Percentiles rank a stretch among this genome's conserved stretches.
phyloP scores from a whole-genome alignment of 345 rosid genomes.

The Zanthoxylum bungeanum region DNA sequence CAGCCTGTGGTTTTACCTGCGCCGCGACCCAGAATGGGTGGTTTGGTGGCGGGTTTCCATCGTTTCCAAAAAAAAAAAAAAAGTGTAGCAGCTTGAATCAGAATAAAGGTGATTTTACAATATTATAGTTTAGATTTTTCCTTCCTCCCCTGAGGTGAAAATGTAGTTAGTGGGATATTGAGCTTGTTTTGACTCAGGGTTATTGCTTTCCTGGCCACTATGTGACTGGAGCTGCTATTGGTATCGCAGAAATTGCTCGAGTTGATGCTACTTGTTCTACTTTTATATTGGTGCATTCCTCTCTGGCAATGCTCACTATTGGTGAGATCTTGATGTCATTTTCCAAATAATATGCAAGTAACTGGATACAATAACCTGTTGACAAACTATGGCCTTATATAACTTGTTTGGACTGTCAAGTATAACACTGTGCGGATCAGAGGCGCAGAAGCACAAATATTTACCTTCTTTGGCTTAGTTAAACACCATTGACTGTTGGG shows the following conservation, averaged over 20 bases:
- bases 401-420: conserved; percentile 27
- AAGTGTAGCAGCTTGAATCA: no score
- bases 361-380: background rate
- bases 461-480: conserved; percentile 76
- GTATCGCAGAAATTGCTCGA: conserved; percentile 76
- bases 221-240: conserved; percentile 62
- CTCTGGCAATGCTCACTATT: conserved; percentile 89
- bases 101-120: conserved; percentile 58
- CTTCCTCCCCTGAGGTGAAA: background rate
- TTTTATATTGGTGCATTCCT: conserved; percentile 80
- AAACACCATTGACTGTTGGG: conserved; percentile 79
- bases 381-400: conserved; percentile 5
- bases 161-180: conserved; percentile 15
- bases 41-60: no score
- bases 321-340: conserved; percentile 40
- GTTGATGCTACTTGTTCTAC: conserved; percentile 94
- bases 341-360: no score
- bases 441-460: conserved; percentile 76
- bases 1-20: no score
- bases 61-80: no score
- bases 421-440: conserved; percentile 83
- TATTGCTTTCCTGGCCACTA: conserved; percentile 91
- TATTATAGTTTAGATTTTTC: background rate
- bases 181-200: conserved; percentile 48
- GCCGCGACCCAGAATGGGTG: no score